These are phyloP conservation scores for Salvia miltiorrhiza DNA, from an alignment of 257 asterid species.

Conservation along the genomic window DNA sequence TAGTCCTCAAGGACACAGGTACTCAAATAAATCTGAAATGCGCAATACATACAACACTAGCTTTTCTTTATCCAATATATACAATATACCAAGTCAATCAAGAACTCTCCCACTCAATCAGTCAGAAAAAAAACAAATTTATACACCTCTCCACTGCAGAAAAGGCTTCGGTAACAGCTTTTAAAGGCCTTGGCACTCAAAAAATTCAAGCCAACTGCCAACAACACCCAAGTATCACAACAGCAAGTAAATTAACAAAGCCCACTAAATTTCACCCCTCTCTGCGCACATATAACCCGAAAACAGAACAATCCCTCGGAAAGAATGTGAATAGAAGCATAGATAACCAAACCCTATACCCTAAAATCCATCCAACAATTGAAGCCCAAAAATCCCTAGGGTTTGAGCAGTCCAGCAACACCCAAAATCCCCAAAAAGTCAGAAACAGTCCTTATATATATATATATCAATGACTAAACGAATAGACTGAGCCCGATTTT, in stretches of 20 bases:
- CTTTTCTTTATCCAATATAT: constrained; percentile 17
- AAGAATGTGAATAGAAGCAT: constrained; percentile 8
- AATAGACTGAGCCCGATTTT: constrained; percentile 22
- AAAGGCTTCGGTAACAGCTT: constrained; percentile 19
- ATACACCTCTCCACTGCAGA: constrained; percentile 12
- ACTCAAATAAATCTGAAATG: constrained; percentile 19
- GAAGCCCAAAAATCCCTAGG: constrained; percentile 7
- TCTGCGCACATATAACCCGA: constrained; percentile 22
- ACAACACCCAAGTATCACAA: constrained; percentile 20
- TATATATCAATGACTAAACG: constrained; percentile 14
- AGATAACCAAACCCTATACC: constrained; percentile 32
- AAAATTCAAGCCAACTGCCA: constrained; percentile 17
- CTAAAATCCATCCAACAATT: constrained; percentile 18
- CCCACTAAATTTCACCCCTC: constrained; percentile 24
- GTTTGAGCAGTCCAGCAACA: constrained; percentile 27
- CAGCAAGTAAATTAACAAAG: constrained; percentile 18
- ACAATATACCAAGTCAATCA: constrained; percentile 16
- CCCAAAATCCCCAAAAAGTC: constrained; percentile 13
- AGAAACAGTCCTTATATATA: constrained; percentile 24
- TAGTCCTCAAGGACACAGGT: constrained; percentile 9
- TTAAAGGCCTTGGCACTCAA: constrained; percentile 24
- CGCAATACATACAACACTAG: constrained; percentile 25
- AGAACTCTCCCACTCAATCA: constrained; percentile 19
- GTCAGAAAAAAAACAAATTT: constrained; percentile 1
- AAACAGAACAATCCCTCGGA: constrained; percentile 24